Evolutionary conservation across 257 asterid genomes (phyloP).

Genomic region (Przewalskia tangutica): DNA sequence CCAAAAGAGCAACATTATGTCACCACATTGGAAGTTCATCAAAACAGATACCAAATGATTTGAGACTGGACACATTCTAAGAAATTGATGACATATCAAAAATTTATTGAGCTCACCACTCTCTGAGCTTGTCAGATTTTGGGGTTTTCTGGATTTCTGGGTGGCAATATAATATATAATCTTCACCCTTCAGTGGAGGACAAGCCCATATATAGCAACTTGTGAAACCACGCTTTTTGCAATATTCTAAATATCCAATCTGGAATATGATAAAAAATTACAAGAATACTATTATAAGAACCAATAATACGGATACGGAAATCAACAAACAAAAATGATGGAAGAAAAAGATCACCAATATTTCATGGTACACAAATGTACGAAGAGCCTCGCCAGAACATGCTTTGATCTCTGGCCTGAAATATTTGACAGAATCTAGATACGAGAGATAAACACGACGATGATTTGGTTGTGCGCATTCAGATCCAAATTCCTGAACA

Average conservation of each 20-base stretch:
- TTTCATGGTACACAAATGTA: conserved; percentile 95
- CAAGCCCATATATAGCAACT: conserved; percentile 99
- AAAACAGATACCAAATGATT: not conserved
- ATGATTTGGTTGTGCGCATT: conserved; percentile 91
- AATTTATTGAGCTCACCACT: conserved; percentile 52
- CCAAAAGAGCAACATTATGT: not conserved
- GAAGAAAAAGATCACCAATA: conserved; percentile 49
- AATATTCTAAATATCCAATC: conserved; percentile 94
- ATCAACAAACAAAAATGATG: not conserved
- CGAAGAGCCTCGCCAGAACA: conserved; percentile 97
- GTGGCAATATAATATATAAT: conserved; percentile 92
- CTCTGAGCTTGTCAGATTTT: conserved; percentile 94
- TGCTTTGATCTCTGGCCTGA: conserved; percentile 89
- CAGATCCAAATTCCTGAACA: conserved; percentile 97
- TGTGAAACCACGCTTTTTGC: conserved; percentile 90
- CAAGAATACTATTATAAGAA: not conserved
- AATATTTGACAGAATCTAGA: conserved; percentile 95
- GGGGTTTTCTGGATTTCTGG: conserved; percentile 99
- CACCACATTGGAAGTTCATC: conserved; percentile 4
- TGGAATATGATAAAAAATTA: conserved; percentile 18
- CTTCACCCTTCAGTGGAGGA: conserved; percentile 98
- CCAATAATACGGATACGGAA: not conserved
- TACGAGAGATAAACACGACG: conserved; percentile 99
- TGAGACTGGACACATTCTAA: not conserved
- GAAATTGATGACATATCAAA: not conserved